These are phyloP conservation scores for Globisporangium takayamanum DNA, from an alignment of 352 stramenopile genomes.

Conservation along the genomic window DNA sequence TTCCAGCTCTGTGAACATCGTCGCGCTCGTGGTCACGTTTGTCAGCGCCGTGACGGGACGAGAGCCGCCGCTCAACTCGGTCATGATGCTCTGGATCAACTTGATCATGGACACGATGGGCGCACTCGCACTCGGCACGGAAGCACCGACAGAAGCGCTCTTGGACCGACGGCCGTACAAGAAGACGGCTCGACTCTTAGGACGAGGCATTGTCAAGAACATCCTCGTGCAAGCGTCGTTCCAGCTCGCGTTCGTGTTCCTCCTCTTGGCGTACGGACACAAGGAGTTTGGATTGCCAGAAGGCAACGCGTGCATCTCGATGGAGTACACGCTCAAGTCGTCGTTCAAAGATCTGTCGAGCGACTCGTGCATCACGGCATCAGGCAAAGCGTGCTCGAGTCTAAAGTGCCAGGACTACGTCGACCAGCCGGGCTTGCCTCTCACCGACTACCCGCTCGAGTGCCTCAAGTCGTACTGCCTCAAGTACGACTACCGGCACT, in stretches of 20 bases:
- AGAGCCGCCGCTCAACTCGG: slow-evolving; percentile 73
- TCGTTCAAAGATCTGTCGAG: slow-evolving; percentile 29
- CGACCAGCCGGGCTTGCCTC: slow-evolving; percentile 20
- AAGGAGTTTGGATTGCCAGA: slow-evolving; percentile 52
- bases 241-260: slow-evolving; percentile 83
- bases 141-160: slow-evolving; percentile 55
- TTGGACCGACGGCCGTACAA: slow-evolving; percentile 69
- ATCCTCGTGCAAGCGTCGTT: slow-evolving; percentile 63
- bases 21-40: slow-evolving; percentile 72
- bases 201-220: slow-evolving; percentile 69
- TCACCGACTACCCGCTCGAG: slow-evolving; percentile 35
- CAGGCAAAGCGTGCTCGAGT: slow-evolving; percentile 36
- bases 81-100: slow-evolving; percentile 89
- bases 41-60: slow-evolving; percentile 78
- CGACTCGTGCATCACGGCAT: slow-evolving; percentile 41
- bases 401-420: slow-evolving; percentile 60
- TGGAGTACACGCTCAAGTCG: slow-evolving; percentile 42
- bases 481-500: slow-evolving; percentile 87
- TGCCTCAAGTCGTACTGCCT: slow-evolving; percentile 46
- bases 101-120: slow-evolving; percentile 86
- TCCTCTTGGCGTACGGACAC: slow-evolving; percentile 56
- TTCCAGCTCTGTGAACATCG: slow-evolving; percentile 83
- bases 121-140: slow-evolving; percentile 60
- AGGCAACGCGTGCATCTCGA: slow-evolving; percentile 45
- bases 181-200: slow-evolving; percentile 50